These are phyloP conservation scores for Onygena corvina DNA, from an alignment of 2,329 filamentous ascomycete species.

Conservation along the genomic window DNA sequence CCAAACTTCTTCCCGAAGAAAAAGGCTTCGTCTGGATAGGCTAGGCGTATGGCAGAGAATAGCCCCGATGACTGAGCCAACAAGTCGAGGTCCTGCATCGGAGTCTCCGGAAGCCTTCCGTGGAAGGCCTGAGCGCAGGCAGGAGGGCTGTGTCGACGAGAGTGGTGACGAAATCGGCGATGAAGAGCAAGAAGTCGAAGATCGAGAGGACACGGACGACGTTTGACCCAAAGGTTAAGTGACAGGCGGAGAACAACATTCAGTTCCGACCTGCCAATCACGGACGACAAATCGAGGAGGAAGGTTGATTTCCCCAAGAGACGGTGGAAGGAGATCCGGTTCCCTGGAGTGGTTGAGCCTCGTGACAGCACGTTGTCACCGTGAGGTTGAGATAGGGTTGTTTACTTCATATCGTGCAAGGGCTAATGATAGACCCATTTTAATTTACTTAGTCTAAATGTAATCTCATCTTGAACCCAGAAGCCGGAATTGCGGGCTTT, in stretches of 20 bases:
- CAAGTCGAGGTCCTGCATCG: background rate
- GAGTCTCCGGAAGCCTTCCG: background rate
- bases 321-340: background rate
- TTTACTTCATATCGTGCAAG: background rate
- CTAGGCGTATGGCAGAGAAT: no score
- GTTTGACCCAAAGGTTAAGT: no score
- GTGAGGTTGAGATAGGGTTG: constrained; percentile 1
- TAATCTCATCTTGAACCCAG: no score
- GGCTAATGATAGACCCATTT: no score
- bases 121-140: background rate
- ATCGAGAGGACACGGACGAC: background rate
- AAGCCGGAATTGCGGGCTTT: no score
- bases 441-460: no score
- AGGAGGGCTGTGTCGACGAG: background rate
- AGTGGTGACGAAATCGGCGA: background rate
- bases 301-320: background rate
- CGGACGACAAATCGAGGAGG: background rate
- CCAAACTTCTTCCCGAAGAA: no score
- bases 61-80: no score
- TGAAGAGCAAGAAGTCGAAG: background rate
- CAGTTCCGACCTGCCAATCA: constrained; percentile 2
- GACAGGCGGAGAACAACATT: background rate
- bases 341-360: background rate
- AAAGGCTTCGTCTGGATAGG: no score
- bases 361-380: background rate